Conservation (phyloP, 192 early-diverging fungal genomes). For the Ambispora gerdemannii region DNA sequence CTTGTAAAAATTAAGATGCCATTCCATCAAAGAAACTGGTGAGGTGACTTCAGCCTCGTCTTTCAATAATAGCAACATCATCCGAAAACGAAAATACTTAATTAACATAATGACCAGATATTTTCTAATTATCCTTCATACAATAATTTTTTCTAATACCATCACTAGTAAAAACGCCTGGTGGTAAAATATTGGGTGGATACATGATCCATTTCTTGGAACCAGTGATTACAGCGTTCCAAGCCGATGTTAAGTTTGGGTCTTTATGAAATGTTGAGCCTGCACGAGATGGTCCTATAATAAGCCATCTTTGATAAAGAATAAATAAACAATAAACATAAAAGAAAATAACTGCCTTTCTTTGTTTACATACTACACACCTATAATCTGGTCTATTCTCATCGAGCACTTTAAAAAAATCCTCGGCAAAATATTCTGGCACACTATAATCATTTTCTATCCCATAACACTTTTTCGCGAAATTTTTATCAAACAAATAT, state of each 20-base stretch:
- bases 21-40: slow-evolving; percentile 66
- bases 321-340: slow-evolving; percentile 6
- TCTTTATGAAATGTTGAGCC: slow-evolving; percentile 73
- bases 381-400: slow-evolving; percentile 58
- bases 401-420: slow-evolving; percentile 59
- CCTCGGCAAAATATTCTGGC: slow-evolving; percentile 60
- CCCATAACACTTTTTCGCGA: slow-evolving; percentile 43
- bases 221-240: slow-evolving; percentile 70
- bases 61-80: slow-evolving; percentile 1
- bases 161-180: slow-evolving; percentile 61
- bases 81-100: too few relatives aligned
- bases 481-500: slow-evolving; percentile 69
- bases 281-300: slow-evolving; percentile 62
- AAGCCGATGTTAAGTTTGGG: slow-evolving; percentile 69
- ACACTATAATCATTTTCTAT: slow-evolving; percentile 55
- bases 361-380: slow-evolving; percentile 4
- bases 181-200: slow-evolving; percentile 63
- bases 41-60: slow-evolving; percentile 71
- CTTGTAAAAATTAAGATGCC: slow-evolving; percentile 62
- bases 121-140: too few relatives aligned
- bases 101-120: too few relatives aligned
- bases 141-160: slow-evolving; percentile 21
- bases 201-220: slow-evolving; percentile 72
- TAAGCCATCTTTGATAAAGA: slow-evolving; percentile 52
- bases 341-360: background rate